Base-by-base conservation (phyloP, 2,329 filamentous ascomycete genomes). In the Fusarium algeriense region DNA sequence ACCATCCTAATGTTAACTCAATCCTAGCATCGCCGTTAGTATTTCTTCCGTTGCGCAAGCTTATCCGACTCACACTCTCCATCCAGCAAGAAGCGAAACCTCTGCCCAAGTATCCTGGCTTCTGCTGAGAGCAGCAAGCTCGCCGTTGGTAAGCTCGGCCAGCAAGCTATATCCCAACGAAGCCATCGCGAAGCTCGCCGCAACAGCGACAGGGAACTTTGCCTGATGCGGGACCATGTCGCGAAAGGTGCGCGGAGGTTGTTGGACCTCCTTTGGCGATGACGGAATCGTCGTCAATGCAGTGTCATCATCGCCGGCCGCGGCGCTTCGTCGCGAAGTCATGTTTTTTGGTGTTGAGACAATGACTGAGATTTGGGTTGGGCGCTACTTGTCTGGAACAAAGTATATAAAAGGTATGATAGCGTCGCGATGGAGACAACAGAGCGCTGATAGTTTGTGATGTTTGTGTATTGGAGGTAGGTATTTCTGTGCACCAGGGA, bases 1-100 rank as follows among this genome's bases (percentile, higher is more conserved):
- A 88, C 93, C 94, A 97, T 49, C 89, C 91, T 49, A 95, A 77
- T 28, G 85, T 89, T 57, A 97, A 85, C 79, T 94, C 91, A 49
- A 90, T 80, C 79, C 88, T 93, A 86, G 10, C 66, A 35, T 55
- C 34, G 15, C 41, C 28, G 35, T 73, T 34, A 73, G 67, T 32
- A 20, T 43, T 15, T 52, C 13, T 17, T 50, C 14, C 28, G 17
- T 30, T 20, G 26, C n/a, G 34, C 44, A 53, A 37, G 43, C 44
- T 46, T n/a, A n/a, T 32, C 10, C 7, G 26, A 85, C 87, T 83
- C 76, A 89, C 87, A 86, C 77, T 79, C 84, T 85, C 88, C 87
- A 90, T 15, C 80, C 83, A 3, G 83, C 81, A 70, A 89, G 74
- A 35, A 84, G 83, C 9, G 80, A 84, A 32, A 93, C 85, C 78